Evolutionary conservation across 1,139 yeast genomes (phyloP).

Genomic region (Ogataea hybrid): DNA sequence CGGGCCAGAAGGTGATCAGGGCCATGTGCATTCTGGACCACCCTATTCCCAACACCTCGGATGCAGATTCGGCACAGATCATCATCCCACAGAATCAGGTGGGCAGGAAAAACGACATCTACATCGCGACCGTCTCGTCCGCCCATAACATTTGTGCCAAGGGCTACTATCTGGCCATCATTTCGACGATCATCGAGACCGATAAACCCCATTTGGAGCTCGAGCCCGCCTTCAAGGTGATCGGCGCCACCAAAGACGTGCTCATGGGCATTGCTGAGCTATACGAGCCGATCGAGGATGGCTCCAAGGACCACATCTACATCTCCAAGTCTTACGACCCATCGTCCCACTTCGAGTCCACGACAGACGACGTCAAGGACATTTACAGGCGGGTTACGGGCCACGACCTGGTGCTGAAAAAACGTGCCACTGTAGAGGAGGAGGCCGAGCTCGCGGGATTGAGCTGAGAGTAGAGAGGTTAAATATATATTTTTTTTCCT

Average conservation of each 20-base stretch:
- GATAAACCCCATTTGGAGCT: conserved; percentile 90
- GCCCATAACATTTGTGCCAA: conserved; percentile 90
- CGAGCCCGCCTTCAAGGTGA: conserved; percentile 89
- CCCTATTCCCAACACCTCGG: conserved; percentile 79
- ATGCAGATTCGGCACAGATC: conserved; percentile 87
- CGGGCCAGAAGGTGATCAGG: conserved; percentile 86
- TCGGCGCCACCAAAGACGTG: conserved; percentile 80
- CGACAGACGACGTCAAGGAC: conserved; percentile 96
- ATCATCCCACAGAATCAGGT: conserved; percentile 97
- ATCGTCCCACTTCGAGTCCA: conserved; percentile 90
- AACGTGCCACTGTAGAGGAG: conserved; percentile 64
- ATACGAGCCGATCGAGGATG: conserved; percentile 85
- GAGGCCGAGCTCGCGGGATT: conserved; percentile 44
- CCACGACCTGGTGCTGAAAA: conserved; percentile 81
- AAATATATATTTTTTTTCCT: background rate
- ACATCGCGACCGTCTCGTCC: conserved; percentile 86
- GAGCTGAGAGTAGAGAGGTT: conserved; percentile 13
- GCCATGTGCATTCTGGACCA: conserved; percentile 94
- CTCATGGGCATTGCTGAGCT: conserved; percentile 94
- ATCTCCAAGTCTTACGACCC: conserved; percentile 90
- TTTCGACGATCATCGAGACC: conserved; percentile 93
- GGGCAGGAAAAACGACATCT: conserved; percentile 89
- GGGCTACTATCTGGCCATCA: conserved; percentile 90
- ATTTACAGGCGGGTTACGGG: conserved; percentile 90
- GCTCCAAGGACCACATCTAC: conserved; percentile 73